Evolutionary conservation across 345 rosid genomes (phyloP), one percentile per base, ranked within the genome.

Genomic region (Populus simonii): DNA sequence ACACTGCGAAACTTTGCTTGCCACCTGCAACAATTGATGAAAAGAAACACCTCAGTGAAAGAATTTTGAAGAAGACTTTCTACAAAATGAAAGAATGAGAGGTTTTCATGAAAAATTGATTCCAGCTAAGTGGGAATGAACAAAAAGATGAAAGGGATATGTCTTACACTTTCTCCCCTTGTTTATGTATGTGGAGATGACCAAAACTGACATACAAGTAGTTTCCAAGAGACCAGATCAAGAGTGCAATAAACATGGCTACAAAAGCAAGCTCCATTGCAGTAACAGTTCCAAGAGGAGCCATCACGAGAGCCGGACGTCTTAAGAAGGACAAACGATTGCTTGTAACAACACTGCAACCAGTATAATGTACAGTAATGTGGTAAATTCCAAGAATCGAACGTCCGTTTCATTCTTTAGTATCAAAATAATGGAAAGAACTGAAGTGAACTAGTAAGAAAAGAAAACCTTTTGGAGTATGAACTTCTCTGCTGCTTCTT

Each of bases 211-310:
- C 0, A 65, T 85, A 51, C 79, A 90, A 79, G 85, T 88, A 89
- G 70, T 87, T 88, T 53, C 79, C 82, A 25, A 88, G 83, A 49
- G 91, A 88, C 91, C 88, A 88, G 18, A 82, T 67, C 78, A 84
- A 39, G 78, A 92, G 88, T 45, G 91, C 90, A 20, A 92, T 41
- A 73, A 92, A 92, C 88, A 89, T 88, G 31, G 78, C 29, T 18
- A 80, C 79, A 70, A 92, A 88, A 23, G 83, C 79, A 18, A 89
- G 75, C 83, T 90, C 94, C 68, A 78, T 35, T 6, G 78, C 88
- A 1, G 90, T 87, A 20, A 90, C 88, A 22, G 87, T 90, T 31
- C 94, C 97, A 12, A 90, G 77, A 66, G 93, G 94, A 61, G 85
- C 84, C 88, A 84, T 85, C 38, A 92, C 93, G 36, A 88, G 76